Percentiles rank a stretch among this genome's conserved stretches.
Conservation (phyloP, 306 rosid species). For the Luffa acutangula region DNA sequence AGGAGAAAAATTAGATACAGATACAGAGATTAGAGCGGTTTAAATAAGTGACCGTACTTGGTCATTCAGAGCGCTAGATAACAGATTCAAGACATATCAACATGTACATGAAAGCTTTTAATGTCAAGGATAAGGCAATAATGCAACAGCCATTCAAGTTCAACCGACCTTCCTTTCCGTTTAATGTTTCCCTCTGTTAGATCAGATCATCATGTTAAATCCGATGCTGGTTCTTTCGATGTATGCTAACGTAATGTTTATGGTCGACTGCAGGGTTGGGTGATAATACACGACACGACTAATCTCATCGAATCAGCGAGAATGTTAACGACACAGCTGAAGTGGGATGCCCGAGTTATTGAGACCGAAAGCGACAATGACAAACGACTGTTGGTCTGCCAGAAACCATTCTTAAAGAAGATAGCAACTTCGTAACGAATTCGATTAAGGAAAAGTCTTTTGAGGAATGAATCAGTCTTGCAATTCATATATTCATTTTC, state of each 20-base stretch:
- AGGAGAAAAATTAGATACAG: too few relatives aligned
- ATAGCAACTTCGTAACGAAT: slow-evolving; percentile 36
- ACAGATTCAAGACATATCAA: too few relatives aligned
- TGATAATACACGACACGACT: slow-evolving; percentile 57
- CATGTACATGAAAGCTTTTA: not conserved
- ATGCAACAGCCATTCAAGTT: not conserved
- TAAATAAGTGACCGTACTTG: too few relatives aligned
- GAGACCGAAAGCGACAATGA: slow-evolving; percentile 70
- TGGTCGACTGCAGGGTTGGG: slow-evolving; percentile 70
- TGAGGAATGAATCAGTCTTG: not conserved
- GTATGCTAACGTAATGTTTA: slow-evolving; percentile 12
- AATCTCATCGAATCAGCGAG: slow-evolving; percentile 58
- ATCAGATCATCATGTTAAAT: not conserved
- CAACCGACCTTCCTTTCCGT: not conserved
- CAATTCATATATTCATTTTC: not conserved
- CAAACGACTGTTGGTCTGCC: slow-evolving; percentile 73
- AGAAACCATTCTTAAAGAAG: slow-evolving; percentile 79
- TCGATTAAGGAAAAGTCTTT: not conserved
- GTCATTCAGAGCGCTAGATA: too few relatives aligned
- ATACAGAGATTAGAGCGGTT: too few relatives aligned
- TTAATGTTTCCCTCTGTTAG: not conserved
- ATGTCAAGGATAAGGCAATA: too few relatives aligned
- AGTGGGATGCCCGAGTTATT: slow-evolving; percentile 83
- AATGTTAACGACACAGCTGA: slow-evolving; percentile 46
- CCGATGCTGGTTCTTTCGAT: not conserved